These are phyloP conservation scores for Prunus yedoensis DNA, from an alignment of 331 rosid genomes.

Conservation along the genomic window DNA sequence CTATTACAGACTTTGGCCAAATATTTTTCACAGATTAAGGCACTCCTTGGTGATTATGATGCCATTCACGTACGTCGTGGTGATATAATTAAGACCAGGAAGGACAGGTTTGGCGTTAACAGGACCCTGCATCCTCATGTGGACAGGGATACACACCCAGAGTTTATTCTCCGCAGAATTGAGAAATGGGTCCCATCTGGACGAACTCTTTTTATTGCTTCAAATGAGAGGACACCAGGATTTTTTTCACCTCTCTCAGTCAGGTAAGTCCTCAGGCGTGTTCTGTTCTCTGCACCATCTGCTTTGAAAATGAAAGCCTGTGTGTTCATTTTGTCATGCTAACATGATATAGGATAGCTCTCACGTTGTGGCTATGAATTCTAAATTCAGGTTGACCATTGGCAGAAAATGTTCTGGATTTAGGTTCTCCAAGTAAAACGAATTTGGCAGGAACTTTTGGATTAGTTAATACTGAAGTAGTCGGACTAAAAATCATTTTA, in stretches of 20 bases:
- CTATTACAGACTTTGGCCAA: constrained; percentile 16
- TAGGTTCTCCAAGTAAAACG: neutral
- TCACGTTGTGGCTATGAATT: neutral
- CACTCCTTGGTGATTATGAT: constrained; percentile 58
- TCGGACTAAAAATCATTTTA: neutral
- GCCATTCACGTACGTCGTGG: constrained; percentile 99
- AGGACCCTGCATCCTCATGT: constrained; percentile 88
- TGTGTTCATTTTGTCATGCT: neutral
- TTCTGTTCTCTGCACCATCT: neutral
- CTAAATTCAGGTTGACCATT: neutral
- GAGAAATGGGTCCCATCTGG: constrained; percentile 86
- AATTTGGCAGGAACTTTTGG: neutral
- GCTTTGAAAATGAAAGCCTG: neutral
- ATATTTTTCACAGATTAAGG: constrained; percentile 45
- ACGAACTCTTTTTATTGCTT: constrained; percentile 78
- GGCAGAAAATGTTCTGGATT: neutral
- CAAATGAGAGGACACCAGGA: constrained; percentile 85
- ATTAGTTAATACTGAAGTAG: neutral
- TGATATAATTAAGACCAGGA: constrained; percentile 88
- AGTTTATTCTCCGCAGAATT: constrained; percentile 73
- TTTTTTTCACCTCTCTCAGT: constrained; percentile 83
- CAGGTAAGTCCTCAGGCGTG: constrained; percentile 45
- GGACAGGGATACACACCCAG: constrained; percentile 87
- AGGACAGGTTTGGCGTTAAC: constrained; percentile 75
- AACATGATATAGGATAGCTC: neutral